Conservation (phyloP, 345 rosid genomes). For the Populus pruinosa region DNA sequence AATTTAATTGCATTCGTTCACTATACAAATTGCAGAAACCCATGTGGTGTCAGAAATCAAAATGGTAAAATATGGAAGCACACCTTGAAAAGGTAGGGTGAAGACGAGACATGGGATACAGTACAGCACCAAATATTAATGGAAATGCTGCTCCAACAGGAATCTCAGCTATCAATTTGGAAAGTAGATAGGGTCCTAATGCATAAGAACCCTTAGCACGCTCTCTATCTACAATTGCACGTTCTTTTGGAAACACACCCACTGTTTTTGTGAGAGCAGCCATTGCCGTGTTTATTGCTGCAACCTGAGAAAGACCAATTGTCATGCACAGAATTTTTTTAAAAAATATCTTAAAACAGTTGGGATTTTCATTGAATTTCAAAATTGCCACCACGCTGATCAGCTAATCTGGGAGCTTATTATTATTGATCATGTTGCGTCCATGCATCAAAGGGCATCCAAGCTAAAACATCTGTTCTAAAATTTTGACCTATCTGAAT, state of each 20-base stretch:
- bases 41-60: slow-evolving; percentile 6
- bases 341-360: no score
- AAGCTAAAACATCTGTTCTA: no score
- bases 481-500: no score
- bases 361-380: neutral
- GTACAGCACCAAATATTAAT: slow-evolving; percentile 81
- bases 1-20: no score
- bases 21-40: no score
- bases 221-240: slow-evolving; percentile 90
- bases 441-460: neutral
- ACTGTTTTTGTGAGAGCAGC: slow-evolving; percentile 98
- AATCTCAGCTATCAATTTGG: slow-evolving; percentile 88
- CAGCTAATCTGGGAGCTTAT: neutral
- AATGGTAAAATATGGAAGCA: slow-evolving; percentile 12
- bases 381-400: neutral
- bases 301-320: slow-evolving; percentile 52
- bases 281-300: slow-evolving; percentile 98
- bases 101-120: slow-evolving; percentile 94
- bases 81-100: slow-evolving; percentile 83
- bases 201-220: slow-evolving; percentile 85
- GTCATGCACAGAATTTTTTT: slow-evolving; percentile 5
- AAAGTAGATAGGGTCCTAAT: slow-evolving; percentile 86
- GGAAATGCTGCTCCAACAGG: slow-evolving; percentile 97
- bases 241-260: slow-evolving; percentile 96
- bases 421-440: neutral